Base-by-base conservation (phyloP, 2,329 filamentous ascomycete genomes). In the Whalleya microplaca region DNA sequence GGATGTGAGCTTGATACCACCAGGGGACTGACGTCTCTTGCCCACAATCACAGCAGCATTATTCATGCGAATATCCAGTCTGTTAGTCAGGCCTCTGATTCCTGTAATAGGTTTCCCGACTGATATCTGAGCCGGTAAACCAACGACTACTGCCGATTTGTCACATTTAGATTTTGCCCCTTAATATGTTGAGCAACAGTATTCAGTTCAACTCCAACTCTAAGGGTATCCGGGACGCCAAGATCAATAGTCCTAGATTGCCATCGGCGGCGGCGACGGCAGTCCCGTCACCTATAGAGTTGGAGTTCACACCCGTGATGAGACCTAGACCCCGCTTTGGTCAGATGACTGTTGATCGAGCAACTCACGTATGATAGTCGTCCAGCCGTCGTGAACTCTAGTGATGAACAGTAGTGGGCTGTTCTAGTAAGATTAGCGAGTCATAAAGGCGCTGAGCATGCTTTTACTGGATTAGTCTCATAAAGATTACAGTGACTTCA, bases 51-150 rank as follows among this genome's bases (percentile, higher is more conserved):
- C 63, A 1, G 74, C 76, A 12, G 77, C 75, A 55, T 76, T 79
- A 65, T 78, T 75, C 53, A 79, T 70, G 2, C 78, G 60, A 2
- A 79, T 65, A 59, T 77, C 73, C 42, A 79, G 60, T 55, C 16
- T 67, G 63, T 21, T 71, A 55, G 42, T 70, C 65, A 4, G 45
- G 40, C 40, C 43, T 41, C 69, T 66, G 41, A 78, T 64, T 46
- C 66, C 55, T 1, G 55, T 51, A 2, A 73, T 72, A 1, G 74
- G 71, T n/a, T 64, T 55, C 0, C 70, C 70, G 1, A 76, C 64
- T 3, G 64, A 67, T 0, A 52, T 42, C 27, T 71, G 63, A 1
- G 68, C 75, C 10, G 60, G 62, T 12, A 77, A 63, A 54, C 77
- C 72, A 4, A 77, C 43, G 37, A 69, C 41, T 3, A 75, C 53